Conservation (phyloP, 768 basidiomycete genomes). For the Tulasnella sp. region DNA sequence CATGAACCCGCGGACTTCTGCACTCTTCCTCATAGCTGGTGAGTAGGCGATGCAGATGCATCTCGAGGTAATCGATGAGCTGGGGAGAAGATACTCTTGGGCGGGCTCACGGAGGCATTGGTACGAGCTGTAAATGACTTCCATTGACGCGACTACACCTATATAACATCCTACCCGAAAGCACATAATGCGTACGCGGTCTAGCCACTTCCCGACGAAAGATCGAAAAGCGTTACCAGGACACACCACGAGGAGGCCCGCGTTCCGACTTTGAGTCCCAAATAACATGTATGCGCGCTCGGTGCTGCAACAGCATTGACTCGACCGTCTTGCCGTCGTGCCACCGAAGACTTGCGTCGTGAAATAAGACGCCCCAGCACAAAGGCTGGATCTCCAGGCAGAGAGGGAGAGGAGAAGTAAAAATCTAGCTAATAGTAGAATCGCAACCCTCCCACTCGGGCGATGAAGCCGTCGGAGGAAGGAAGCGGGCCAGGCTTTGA, state of each 20-base stretch:
- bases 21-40: too few relatives aligned
- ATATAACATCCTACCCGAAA: too few relatives aligned
- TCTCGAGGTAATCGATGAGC: too few relatives aligned
- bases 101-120: too few relatives aligned
- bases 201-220: background rate
- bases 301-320: background rate
- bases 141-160: too few relatives aligned
- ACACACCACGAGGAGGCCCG: background rate
- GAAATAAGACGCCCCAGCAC: too few relatives aligned
- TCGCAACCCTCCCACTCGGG: background rate
- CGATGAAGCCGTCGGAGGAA: background rate
- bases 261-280: constrained; percentile 2
- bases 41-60: too few relatives aligned
- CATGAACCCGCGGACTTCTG: too few relatives aligned
- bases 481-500: background rate
- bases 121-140: too few relatives aligned
- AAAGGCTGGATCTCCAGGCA: background rate
- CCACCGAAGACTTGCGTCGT: background rate
- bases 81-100: too few relatives aligned
- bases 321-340: background rate
- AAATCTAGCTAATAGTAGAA: background rate
- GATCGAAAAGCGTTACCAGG: background rate
- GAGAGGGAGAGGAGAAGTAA: background rate
- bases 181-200: background rate
- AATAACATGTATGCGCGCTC: background rate